These are phyloP conservation scores for Aspergillus unguis DNA, from an alignment of 2,329 filamentous ascomycete genomes.

Conservation along the genomic window DNA sequence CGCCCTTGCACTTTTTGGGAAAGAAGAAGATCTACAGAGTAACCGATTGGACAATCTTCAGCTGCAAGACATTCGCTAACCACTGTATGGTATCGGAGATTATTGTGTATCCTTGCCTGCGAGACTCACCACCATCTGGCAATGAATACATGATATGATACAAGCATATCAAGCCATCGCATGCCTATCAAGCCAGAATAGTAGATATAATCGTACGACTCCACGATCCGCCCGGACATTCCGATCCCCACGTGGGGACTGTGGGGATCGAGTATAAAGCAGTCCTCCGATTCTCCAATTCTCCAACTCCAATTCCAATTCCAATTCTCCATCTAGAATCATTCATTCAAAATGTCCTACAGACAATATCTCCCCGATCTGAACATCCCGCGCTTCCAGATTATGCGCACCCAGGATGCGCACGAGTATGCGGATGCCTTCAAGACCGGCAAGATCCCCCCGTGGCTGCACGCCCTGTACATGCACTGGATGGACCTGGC, in stretches of 20 bases:
- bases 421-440: slow-evolving; percentile 62
- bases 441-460: slow-evolving; percentile 57
- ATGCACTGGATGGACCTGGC: slow-evolving; percentile 56
- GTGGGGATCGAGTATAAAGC: slow-evolving; percentile 12
- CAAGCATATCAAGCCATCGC: too few species aligned
- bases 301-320: neutral
- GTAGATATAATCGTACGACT: too few species aligned
- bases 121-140: too few species aligned
- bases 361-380: slow-evolving; percentile 63
- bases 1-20: too few species aligned
- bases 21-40: too few species aligned
- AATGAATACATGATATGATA: too few species aligned
- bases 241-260: slow-evolving; percentile 13
- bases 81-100: too few species aligned
- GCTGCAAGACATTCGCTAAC: too few species aligned
- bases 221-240: slow-evolving; percentile 6
- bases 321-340: neutral
- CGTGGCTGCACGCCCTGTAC: slow-evolving; percentile 64
- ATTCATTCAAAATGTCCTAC: slow-evolving; percentile 36
- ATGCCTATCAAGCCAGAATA: too few species aligned
- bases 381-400: slow-evolving; percentile 58
- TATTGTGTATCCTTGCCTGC: too few species aligned
- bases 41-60: too few species aligned
- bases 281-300: neutral
- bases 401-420: slow-evolving; percentile 60